Evolutionary conservation across 1,284 basidiomycete species (phyloP).

Genomic region (Peniophora sp.): DNA sequence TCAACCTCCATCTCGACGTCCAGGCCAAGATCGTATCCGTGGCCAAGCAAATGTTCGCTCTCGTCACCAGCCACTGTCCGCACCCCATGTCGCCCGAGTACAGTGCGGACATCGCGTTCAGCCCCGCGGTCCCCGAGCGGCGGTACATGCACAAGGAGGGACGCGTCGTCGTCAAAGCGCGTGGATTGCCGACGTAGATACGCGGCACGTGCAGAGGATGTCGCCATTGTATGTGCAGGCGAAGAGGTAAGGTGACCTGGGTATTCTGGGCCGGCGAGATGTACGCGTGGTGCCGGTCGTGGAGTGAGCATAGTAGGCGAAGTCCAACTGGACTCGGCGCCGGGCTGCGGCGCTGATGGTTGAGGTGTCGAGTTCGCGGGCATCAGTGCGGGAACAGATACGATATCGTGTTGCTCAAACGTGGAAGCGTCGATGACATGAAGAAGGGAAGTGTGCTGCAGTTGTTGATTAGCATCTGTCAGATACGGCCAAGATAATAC

Average conservation of each 20-base stretch:
- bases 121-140: slow-evolving; percentile 48
- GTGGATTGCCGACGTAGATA: not conserved
- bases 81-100: slow-evolving; percentile 39
- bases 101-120: slow-evolving; percentile 52
- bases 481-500: slow-evolving; percentile 14
- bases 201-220: not conserved
- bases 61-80: slow-evolving; percentile 12
- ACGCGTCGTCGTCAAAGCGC: slow-evolving; percentile 21
- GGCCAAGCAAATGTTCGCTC: slow-evolving; percentile 5
- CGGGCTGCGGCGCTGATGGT: not conserved
- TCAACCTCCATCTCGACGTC: slow-evolving; percentile 30
- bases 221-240: not conserved
- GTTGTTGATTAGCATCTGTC: not conserved
- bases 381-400: slow-evolving; percentile 47
- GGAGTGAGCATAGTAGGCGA: slow-evolving; percentile 4
- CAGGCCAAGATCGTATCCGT: slow-evolving; percentile 21
- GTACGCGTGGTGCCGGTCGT: slow-evolving; percentile 10
- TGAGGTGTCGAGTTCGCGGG: slow-evolving; percentile 11
- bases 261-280: slow-evolving; percentile 17
- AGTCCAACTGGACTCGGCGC: slow-evolving; percentile 2
- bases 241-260: slow-evolving; percentile 7
- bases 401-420: slow-evolving; percentile 66
- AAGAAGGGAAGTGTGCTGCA: slow-evolving; percentile 63
- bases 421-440: slow-evolving; percentile 78
- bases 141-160: slow-evolving; percentile 43